Evolutionary conservation across 169 alveolate genomes (phyloP), one percentile per base, ranked within the genome.

Genomic region (Condylostoma magnum): DNA sequence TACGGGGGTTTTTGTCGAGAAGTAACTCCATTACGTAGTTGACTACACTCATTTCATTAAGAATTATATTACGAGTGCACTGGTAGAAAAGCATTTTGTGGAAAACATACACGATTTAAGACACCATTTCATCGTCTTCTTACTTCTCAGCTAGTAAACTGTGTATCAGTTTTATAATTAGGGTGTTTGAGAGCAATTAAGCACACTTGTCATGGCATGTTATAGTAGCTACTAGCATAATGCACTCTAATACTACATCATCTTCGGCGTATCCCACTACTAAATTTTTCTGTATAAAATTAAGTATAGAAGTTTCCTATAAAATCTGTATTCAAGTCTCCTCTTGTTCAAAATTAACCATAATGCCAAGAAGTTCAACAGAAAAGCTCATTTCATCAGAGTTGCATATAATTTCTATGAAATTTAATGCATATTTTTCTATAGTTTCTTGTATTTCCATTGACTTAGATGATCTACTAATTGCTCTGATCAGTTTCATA

Each of bases 71-170:
- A 25, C 90, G 76, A 31, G 93, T 89, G 18, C 80, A 82, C 72
- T 90, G 82, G 75, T 78, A 85, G 54, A 84, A 80, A 28, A 91
- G 67, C 69, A 91, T 72, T 80, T 86, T 85, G 72, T 86, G 80
- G 56, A 88, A 80, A 20, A 93, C 79, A 58, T 67, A 82, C 50
- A 91, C 57, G 51, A 81, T 86, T 55, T 88, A 78, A 57, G 80
- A 76, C 4, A 91, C 91, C 83, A 91, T 85, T 54, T 86, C 93
- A 65, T 88, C 92, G 73, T 88, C 94, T 67, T 91, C 96, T 68
- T 75, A 84, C 73, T 91, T 91, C 57, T 86, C 90, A 4, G 80
- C 63, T 38, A 86, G 77, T 4, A 89, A 73, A 15, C 27, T 72
- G 47, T 84, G 68, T 48, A 89, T 79, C 80, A 77, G 82, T 43